A percentile compares a stretch with the other conserved stretches of the same genome.
Evolutionary conservation across 2,329 filamentous ascomycete genomes (phyloP).

Genomic region (Xylaria sp.): DNA sequence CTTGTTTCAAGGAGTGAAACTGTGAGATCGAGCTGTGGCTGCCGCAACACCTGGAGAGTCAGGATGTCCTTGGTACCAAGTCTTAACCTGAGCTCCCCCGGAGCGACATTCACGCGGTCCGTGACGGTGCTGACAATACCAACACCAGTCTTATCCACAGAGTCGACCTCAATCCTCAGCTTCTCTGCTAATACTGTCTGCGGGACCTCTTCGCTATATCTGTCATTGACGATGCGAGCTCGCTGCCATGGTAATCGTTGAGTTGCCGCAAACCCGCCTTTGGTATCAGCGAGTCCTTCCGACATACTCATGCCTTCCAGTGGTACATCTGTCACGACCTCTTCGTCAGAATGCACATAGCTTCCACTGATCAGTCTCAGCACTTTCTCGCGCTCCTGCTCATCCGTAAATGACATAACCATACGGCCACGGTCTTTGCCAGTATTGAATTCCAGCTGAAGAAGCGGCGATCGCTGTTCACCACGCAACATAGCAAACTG

Average conservation of each 20-base stretch:
- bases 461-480: slow-evolving; percentile 75
- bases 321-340: slow-evolving; percentile 75
- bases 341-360: slow-evolving; percentile 73
- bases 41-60: slow-evolving; percentile 74
- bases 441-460: slow-evolving; percentile 77
- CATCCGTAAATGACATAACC: slow-evolving; percentile 80
- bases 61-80: slow-evolving; percentile 72
- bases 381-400: slow-evolving; percentile 75
- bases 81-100: slow-evolving; percentile 76
- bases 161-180: slow-evolving; percentile 79
- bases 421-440: slow-evolving; percentile 74
- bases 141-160: slow-evolving; percentile 62
- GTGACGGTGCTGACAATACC: slow-evolving; percentile 72
- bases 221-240: slow-evolving; percentile 77
- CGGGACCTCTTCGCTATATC: slow-evolving; percentile 70
- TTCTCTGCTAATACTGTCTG: slow-evolving; percentile 80
- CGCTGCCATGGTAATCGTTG: slow-evolving; percentile 72
- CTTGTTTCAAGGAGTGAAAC: slow-evolving; percentile 78
- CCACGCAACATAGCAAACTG: slow-evolving; percentile 81
- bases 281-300: slow-evolving; percentile 62
- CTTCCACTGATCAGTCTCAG: slow-evolving; percentile 80
- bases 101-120: slow-evolving; percentile 83
- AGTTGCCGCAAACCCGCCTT: slow-evolving; percentile 61
- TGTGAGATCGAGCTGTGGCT: slow-evolving; percentile 80
- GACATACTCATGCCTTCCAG: slow-evolving; percentile 73